Conservation (phyloP, 768 basidiomycete species). For the Russula foetens region DNA sequence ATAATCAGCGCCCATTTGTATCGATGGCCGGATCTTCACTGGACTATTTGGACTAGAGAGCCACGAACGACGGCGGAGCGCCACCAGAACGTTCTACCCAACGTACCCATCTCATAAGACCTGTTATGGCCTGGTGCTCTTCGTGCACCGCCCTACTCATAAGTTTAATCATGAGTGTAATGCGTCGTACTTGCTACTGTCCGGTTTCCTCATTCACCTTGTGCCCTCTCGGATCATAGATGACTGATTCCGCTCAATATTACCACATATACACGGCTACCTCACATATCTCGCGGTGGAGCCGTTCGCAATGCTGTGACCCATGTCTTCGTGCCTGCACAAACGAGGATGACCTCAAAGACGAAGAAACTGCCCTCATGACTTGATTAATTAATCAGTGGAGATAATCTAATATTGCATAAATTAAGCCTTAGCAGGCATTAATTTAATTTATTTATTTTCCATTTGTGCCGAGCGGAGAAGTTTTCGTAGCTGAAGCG, state of each 20-base stretch:
- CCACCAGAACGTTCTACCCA: not conserved
- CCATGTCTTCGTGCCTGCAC: not conserved
- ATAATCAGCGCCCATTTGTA: conserved; percentile 1
- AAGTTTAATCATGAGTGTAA: not conserved
- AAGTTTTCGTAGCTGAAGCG: too few relatives aligned
- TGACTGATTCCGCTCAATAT: not conserved
- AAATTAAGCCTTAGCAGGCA: too few relatives aligned
- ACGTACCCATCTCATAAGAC: not conserved
- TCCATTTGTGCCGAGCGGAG: too few relatives aligned
- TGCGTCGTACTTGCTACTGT: not conserved
- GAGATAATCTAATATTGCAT: too few relatives aligned
- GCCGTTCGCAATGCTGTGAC: not conserved
- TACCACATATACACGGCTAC: not conserved
- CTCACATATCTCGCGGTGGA: not conserved
- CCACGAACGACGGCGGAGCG: not conserved
- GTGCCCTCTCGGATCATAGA: not conserved
- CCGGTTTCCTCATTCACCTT: not conserved
- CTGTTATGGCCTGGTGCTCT: not conserved
- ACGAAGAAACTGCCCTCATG: not conserved
- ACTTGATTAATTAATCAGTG: not conserved
- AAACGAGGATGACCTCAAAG: not conserved
- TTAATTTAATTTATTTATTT: too few relatives aligned
- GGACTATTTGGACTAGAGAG: not conserved
- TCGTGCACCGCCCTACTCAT: not conserved
- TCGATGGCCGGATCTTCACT: not conserved